Evolutionary conservation across 352 stramenopile species (phyloP), one percentile per base, ranked within the genome.

Genomic region (Phytophthora tubulina): DNA sequence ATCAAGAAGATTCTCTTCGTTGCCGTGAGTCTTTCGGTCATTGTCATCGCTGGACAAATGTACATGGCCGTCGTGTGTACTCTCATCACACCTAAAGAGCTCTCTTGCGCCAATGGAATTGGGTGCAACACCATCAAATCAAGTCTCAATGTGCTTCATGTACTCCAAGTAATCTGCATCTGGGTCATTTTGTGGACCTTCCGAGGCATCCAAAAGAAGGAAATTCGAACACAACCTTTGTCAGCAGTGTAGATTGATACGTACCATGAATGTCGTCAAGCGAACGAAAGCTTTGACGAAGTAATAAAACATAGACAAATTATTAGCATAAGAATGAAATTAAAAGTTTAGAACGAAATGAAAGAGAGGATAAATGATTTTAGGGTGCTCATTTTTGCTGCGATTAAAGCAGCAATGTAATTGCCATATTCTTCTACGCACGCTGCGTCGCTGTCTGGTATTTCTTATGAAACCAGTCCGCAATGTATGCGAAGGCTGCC

Each of bases 391-490:
- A 10, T 35, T 8, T 53, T 35, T 53, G 46, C 36, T 10, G 27
- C 8, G 10, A 36, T 21, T 17, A 63, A n/a, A 63, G 54, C 17
- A 57, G 10, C 5, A 14, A 68, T 27, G 38, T 27, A 51, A 51
- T 14, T 7, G 36, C 21, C 31, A 35, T 21, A 10, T 41, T 65
- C 17, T 57, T 39, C 44, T 77, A 92, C 11, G 78, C 83, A 3
- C 82, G 81, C 54, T 90, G 75, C 0, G 85, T 86, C 35, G 84
- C 83, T 58, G 72, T 77, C 53, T 93, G 86, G 62, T 96, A 96
- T 64, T 94, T 94, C 54, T 92, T 93, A 76, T 93, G 82, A 54
- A 95, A 96, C 78, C 85, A 91, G 59, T 92, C 84, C 32, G 89
- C 86, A 60, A 96, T 92, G 78, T 94, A 82, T 30, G 74, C 63